Base-by-base conservation (phyloP, 2,329 filamentous ascomycete genomes). In the Amesomyces nigricolor region DNA sequence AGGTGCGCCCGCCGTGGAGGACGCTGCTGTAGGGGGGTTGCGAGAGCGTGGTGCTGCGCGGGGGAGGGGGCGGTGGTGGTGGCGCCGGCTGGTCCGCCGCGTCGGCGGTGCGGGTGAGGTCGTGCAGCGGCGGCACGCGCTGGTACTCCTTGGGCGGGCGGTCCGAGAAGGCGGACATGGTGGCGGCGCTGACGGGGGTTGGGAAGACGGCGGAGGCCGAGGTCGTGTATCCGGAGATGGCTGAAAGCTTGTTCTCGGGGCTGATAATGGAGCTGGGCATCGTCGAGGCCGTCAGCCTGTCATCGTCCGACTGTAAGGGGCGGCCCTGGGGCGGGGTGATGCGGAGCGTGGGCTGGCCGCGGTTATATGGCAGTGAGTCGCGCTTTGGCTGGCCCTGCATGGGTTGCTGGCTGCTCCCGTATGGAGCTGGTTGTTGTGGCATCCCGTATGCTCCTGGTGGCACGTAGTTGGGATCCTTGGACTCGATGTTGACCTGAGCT, bases 401-500 rank as follows among this genome's bases (percentile, higher is more conserved):
- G 9, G 63, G 59, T 22, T 55, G 59, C 14, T 54, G 64, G 57
- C 47, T 63, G 58, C 39, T 62, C 62, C 29, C 62, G 65, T 55
- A 64, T 46, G 68, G 65, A 22, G 66, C 64, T 29, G 66, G 65
- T 37, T 73, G 73, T 63, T 80, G 78, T 39, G 78, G 78, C 79
- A 83, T 82, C 50, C 79, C 79, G 62, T 85, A 86, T 7, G 82
- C 81, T 49, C 81, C 79, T 16, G 80, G 78, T 30, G 80, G 80
- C 3, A 82, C 73, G 63, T 85, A 86, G 56, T 72, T 80, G 0
- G 81, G 79, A 61, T 91, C 89, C 71, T 95, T 95, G 17, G 90
- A 91, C 71, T 95, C 89, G 48, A 95, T 79, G 57, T 87, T 88
- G 62, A 91, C 80, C 48, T 85, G 81, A 49, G 78, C 73, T 63